Evolutionary conservation across 805 yeast genomes (phyloP), one percentile per base, ranked within the genome.

Genomic region (Pichia kluyveri): DNA sequence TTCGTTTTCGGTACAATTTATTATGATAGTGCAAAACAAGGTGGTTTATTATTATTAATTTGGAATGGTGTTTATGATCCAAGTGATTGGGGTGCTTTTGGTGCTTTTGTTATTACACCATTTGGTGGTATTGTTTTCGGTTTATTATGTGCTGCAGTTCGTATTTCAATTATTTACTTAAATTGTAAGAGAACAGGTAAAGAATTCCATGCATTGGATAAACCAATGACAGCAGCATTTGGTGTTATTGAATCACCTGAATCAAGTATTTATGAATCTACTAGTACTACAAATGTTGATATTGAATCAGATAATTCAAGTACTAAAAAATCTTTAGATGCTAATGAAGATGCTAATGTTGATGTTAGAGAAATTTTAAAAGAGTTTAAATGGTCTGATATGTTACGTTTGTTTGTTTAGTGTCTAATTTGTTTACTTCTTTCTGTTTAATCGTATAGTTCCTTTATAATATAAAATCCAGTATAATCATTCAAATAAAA

Each of bases 21-120:
- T 69, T 89, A 83, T 61, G 77, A 72, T 36, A 67, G 69, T 58
- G 91, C 95, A 10, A 64, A 67, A 46, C 86, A 81, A 51, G 97
- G 96, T 57, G 96, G 84, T 17, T 73, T 73, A 52, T 71, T 90
- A 45, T 67, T 90, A 45, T 69, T 90, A 50, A 72, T 90, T 46
- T 77, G 82, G 79, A 80, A 84, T 57, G 96, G 97, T 41, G 68
- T 90, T 28, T 90, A 90, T 59, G 69, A 74, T 52, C 69, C 76
- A 7, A 76, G 74, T 44, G 96, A 90, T 61, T 90, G 96, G 96
- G 86, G 95, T 57, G 82, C 95, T 0, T 90, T 90, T 68, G 97
- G 96, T 26, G 96, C 96, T 2, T 90, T 90, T 66, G 91, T 86
- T 8, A 85, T 83, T 52, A 93, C 96, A 1, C 96, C 96, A 7